Percentiles rank a stretch among this genome's conserved stretches.
These are phyloP conservation scores for Penicillium sp. DNA, from an alignment of 2,329 filamentous ascomycete genomes.

Conservation along the genomic window DNA sequence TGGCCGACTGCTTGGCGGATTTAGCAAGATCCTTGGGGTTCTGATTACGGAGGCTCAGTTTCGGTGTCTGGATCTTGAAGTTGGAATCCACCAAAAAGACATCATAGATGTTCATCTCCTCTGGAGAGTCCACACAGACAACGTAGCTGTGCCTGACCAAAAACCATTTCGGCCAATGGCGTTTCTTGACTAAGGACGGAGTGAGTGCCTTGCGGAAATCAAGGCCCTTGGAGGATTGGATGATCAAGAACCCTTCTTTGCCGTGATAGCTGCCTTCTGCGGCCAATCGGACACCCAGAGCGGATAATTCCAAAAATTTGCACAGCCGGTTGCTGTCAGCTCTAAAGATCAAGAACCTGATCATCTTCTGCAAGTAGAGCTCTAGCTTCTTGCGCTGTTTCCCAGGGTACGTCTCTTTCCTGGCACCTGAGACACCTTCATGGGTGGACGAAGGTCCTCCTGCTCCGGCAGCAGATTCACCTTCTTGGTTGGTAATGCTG, in stretches of 20 bases:
- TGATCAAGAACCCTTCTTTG: slow-evolving; percentile 92
- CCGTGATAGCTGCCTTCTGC: slow-evolving; percentile 97
- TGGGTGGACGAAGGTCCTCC: slow-evolving; percentile 34
- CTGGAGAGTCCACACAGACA: slow-evolving; percentile 95
- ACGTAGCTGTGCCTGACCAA: slow-evolving; percentile 97
- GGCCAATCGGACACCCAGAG: slow-evolving; percentile 87
- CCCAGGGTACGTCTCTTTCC: slow-evolving; percentile 68
- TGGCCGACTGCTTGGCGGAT: slow-evolving; percentile 63
- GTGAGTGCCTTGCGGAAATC: slow-evolving; percentile 81
- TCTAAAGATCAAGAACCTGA: slow-evolving; percentile 94
- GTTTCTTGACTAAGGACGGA: slow-evolving; percentile 73
- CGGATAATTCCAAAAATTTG: slow-evolving; percentile 93
- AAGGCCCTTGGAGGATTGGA: slow-evolving; percentile 85
- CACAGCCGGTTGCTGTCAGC: slow-evolving; percentile 94
- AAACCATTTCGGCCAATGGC: slow-evolving; percentile 95
- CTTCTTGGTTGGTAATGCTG: slow-evolving; percentile 49
- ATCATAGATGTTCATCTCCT: slow-evolving; percentile 98
- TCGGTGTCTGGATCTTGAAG: slow-evolving; percentile 78
- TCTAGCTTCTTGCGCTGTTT: slow-evolving; percentile 83
- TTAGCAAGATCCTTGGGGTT: slow-evolving; percentile 63
- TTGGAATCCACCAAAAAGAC: slow-evolving; percentile 94
- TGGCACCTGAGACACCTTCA: slow-evolving; percentile 40
- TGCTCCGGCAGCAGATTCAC: slow-evolving; percentile 37
- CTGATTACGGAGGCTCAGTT: slow-evolving; percentile 53
- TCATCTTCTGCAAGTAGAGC: slow-evolving; percentile 88